Evolutionary conservation across 805 yeast genomes (phyloP), one percentile per base, ranked within the genome.

Genomic region (Candida pseudofarinosa): DNA sequence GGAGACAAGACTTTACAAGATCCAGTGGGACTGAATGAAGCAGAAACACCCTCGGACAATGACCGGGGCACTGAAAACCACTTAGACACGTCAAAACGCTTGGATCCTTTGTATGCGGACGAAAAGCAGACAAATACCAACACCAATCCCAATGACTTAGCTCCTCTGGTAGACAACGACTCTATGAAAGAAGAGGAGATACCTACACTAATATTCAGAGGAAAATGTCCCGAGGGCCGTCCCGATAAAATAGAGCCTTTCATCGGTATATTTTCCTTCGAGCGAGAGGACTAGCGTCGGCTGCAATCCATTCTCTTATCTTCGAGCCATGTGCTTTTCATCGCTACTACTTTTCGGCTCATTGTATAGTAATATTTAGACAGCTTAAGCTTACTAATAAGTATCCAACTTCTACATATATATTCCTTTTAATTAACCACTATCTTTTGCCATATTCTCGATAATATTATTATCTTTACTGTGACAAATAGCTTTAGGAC

Each of bases 211-310:
- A 63, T 76, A n/a, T 76, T 76, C 50, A 61, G 69, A 44, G 81
- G 80, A 0, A 66, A 63, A 40, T 75, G 76, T 40, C 80, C 81
- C 1, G 76, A 73, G 43, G 78, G 80, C 8, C 67, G 70, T 38
- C 79, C 79, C 1, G 79, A 75, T 41, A 62, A 59, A 16, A 67
- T 74, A 19, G 79, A 74, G 49, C 80, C 81, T 3, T 76, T 75
- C 46, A 75, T 76, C 35, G 81, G 81, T 1, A 76, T 76, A 10
- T 74, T 76, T 47, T 73, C 74, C 34, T 76, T 76, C 52, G 81
- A 76, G 47, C 58, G 61, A 46, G 74, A 69, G 43, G 69, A 62
- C 38, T 62, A 53, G 43, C 30, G 37, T 23, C 10, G 28, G 28
- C 28, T 10, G 13, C 37, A 19, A 14, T 34, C 15, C 18, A n/a